A percentile compares a stretch with the other conserved stretches of the same genome.
Conservation (phyloP, 306 rosid species). For the Betula pendula region DNA sequence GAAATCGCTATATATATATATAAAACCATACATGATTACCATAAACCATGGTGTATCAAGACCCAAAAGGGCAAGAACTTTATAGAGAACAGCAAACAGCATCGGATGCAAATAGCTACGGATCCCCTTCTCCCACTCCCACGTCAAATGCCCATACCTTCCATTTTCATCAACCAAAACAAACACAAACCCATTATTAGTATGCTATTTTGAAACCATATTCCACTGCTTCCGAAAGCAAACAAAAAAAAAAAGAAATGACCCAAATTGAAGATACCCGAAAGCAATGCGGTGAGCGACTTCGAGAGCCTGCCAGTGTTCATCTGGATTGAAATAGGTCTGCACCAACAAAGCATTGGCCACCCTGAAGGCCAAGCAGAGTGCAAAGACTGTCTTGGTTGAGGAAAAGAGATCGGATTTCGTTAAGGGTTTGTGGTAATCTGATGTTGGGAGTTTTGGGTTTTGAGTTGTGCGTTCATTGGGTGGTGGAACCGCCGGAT, state of each 20-base stretch:
- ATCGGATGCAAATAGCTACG: constrained; percentile 90
- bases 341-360: constrained; percentile 70
- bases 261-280: constrained; percentile 45
- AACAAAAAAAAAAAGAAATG: background rate
- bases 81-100: constrained; percentile 72
- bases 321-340: constrained; percentile 93
- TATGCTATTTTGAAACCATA: background rate
- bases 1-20: background rate
- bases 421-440: constrained; percentile 22
- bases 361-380: constrained; percentile 74
- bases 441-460: constrained; percentile 27
- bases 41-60: constrained; percentile 78
- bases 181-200: constrained; percentile 6
- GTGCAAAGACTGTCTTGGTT: constrained; percentile 36
- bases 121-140: constrained; percentile 94
- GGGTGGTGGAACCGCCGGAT: constrained; percentile 16
- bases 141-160: constrained; percentile 90
- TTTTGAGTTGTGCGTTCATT: constrained; percentile 1
- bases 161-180: constrained; percentile 13
- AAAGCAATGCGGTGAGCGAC: constrained; percentile 84
- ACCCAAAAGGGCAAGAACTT: constrained; percentile 54
- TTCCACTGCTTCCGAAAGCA: background rate
- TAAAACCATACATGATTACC: constrained; percentile 43
- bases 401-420: constrained; percentile 27
- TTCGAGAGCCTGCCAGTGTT: constrained; percentile 96